Conservation (phyloP, 495 filamentous ascomycete species). For the Recurvomyces mirabilis region DNA sequence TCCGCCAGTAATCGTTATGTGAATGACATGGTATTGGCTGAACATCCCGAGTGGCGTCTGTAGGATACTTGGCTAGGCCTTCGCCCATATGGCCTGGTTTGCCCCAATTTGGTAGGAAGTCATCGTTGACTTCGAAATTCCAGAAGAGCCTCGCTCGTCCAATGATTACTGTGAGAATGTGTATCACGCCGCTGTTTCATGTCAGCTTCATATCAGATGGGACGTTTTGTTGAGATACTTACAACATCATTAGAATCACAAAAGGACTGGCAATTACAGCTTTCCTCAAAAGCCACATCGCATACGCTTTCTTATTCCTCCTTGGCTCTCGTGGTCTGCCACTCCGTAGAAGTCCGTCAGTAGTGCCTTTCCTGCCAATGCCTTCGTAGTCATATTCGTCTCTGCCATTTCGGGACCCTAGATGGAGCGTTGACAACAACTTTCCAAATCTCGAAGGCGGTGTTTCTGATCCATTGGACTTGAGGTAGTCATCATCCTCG, state of each 20-base stretch:
- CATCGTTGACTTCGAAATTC: conserved; percentile 2
- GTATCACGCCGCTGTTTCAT: conserved; percentile 9
- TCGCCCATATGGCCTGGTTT: conserved; percentile 37
- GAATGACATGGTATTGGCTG: conserved; percentile 60
- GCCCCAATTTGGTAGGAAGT: conserved; percentile 44
- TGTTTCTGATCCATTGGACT: background rate
- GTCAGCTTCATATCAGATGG: background rate
- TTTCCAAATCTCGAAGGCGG: background rate
- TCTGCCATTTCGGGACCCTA: background rate
- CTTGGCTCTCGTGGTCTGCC: background rate
- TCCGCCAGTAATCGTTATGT: conserved; percentile 88
- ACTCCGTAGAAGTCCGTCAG: background rate
- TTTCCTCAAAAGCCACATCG: background rate
- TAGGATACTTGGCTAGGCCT: conserved; percentile 53
- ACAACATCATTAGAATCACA: conserved; percentile 1
- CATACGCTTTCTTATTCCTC: background rate
- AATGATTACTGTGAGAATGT: conserved; percentile 3
- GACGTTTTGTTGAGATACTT: background rate
- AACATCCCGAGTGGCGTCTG: conserved; percentile 63
- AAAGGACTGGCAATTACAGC: background rate
- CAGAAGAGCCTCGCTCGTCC: conserved; percentile 7
- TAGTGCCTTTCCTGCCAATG: background rate
- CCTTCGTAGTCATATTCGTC: background rate
- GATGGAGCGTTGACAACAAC: background rate
- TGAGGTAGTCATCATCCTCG: background rate